A percentile compares a stretch with the other conserved stretches of the same genome.
Evolutionary conservation across 2,329 filamentous ascomycete species (phyloP).

Genomic region (Stromatinia cepivora): DNA sequence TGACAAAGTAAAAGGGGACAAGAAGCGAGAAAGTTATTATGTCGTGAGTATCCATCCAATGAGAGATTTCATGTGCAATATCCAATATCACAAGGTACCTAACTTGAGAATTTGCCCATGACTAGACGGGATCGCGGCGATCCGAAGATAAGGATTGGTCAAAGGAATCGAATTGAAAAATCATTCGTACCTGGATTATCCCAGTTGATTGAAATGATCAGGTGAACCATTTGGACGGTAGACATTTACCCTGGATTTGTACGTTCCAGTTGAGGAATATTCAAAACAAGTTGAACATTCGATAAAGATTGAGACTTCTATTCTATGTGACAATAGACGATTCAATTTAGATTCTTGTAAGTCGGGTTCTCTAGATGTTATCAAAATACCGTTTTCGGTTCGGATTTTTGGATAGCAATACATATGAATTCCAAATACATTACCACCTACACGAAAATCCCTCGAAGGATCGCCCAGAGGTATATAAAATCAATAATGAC

Average conservation of each 20-base stretch:
- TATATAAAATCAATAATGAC: background rate
- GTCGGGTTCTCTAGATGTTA: background rate
- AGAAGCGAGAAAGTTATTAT: conserved; percentile 10
- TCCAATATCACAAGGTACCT: background rate
- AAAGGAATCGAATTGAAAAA: background rate
- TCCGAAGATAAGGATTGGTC: conserved; percentile 5
- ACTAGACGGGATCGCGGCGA: background rate
- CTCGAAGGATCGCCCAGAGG: background rate
- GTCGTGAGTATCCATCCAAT: conserved; percentile 6
- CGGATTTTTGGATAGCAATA: background rate
- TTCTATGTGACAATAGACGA: background rate
- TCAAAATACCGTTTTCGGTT: background rate
- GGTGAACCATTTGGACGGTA: background rate
- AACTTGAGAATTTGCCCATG: background rate
- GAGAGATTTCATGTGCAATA: conserved; percentile 4
- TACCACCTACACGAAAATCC: background rate
- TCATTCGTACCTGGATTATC: background rate
- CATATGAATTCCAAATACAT: background rate
- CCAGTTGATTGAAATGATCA: background rate
- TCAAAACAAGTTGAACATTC: background rate
- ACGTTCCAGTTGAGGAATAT: background rate
- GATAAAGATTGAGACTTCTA: background rate
- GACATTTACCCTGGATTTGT: background rate
- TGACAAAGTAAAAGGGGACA: conserved; percentile 14
- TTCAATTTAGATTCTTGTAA: background rate